Evolutionary conservation across 495 filamentous ascomycete species (phyloP).

Genomic region (Xylaria palmicola): DNA sequence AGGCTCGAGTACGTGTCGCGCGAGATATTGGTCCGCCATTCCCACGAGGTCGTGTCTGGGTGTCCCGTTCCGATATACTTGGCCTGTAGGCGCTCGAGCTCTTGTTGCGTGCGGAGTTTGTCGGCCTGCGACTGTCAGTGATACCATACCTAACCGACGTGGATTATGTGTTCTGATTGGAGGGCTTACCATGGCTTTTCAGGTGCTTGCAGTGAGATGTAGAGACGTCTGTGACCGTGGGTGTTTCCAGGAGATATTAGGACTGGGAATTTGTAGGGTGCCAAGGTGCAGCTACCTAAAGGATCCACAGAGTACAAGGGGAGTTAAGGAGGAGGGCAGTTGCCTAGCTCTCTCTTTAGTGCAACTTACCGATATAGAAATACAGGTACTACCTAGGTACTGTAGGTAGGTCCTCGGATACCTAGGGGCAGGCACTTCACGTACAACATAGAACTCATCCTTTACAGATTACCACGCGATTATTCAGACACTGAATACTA

Average conservation of each 20-base stretch:
- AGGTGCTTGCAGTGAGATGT: not conserved
- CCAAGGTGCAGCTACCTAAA: too few species aligned
- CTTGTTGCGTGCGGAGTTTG: conserved; percentile 95
- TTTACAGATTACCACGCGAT: too few species aligned
- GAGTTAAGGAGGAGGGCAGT: not conserved
- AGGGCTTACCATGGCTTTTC: conserved; percentile 19
- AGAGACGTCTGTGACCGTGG: not conserved
- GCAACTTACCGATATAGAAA: not conserved
- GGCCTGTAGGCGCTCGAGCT: conserved; percentile 92
- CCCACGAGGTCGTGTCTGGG: conserved; percentile 93
- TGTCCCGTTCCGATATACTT: conserved; percentile 97
- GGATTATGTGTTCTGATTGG: not conserved
- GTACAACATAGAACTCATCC: too few species aligned
- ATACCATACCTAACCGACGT: not conserved
- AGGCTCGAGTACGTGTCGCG: conserved; percentile 81
- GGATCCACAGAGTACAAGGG: too few species aligned
- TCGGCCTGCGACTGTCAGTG: conserved; percentile 62
- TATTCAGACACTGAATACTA: too few species aligned
- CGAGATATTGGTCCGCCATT: conserved; percentile 91
- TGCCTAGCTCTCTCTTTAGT: not conserved
- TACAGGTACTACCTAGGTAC: not conserved
- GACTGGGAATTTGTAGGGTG: not conserved
- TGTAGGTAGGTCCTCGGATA: not conserved
- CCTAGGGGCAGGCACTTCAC: not conserved
- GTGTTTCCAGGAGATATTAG: not conserved